phyloP scores from a whole-genome alignment of 768 basidiomycete genomes.

The Neoboletus brunneissimus region DNA sequence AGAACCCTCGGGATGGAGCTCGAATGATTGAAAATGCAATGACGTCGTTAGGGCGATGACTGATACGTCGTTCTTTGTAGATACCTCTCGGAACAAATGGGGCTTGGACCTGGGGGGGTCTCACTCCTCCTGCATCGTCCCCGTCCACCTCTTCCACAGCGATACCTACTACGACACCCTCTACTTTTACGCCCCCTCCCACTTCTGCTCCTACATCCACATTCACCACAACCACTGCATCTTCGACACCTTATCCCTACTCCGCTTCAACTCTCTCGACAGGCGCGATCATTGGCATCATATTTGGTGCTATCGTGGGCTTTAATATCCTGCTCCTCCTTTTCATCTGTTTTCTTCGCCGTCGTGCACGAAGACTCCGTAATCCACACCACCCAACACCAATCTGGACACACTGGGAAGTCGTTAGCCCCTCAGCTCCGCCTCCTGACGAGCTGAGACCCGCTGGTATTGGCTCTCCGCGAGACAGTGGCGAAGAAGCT shows the following conservation, averaged over 20 bases:
- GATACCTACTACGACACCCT: slow-evolving; percentile 26
- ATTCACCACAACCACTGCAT: slow-evolving; percentile 24
- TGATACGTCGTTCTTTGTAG: slow-evolving; percentile 36
- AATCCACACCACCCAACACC: slow-evolving; percentile 25
- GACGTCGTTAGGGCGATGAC: slow-evolving; percentile 6
- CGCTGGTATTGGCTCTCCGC: slow-evolving; percentile 65
- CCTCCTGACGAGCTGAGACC: slow-evolving; percentile 33
- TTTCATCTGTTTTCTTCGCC: slow-evolving; percentile 33
- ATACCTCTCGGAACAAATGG: slow-evolving; percentile 66
- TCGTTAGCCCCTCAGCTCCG: slow-evolving; percentile 33
- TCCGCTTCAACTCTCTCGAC: slow-evolving; percentile 30
- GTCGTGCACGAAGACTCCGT: slow-evolving; percentile 20
- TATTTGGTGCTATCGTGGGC: slow-evolving; percentile 53
- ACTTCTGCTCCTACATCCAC: slow-evolving; percentile 26
- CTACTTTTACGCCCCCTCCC: slow-evolving; percentile 31
- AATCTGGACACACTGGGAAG: slow-evolving; percentile 45
- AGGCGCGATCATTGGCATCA: slow-evolving; percentile 33
- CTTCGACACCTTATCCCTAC: slow-evolving; percentile 23
- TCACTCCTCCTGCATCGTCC: slow-evolving; percentile 58
- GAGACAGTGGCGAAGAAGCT: slow-evolving; percentile 65
- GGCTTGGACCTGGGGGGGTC: slow-evolving; percentile 72
- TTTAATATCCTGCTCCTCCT: slow-evolving; percentile 56
- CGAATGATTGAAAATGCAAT: slow-evolving; percentile 3
- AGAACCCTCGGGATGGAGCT: background rate
- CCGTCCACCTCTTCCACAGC: slow-evolving; percentile 23